These are phyloP conservation scores for Nepenthes alata DNA, from an alignment of 179 eudicot genomes.

Conservation along the genomic window DNA sequence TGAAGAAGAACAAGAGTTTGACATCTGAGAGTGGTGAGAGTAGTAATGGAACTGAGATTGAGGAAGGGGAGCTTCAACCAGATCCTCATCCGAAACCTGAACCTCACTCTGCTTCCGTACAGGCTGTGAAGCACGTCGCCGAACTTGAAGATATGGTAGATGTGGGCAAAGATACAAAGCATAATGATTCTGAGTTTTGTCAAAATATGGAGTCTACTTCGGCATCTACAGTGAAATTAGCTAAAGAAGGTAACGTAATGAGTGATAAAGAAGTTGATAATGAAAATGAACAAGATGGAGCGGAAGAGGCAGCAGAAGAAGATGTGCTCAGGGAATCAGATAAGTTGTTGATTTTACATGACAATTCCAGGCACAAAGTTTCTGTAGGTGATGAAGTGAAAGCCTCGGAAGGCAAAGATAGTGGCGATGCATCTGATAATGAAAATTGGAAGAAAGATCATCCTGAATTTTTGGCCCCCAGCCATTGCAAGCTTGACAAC, in stretches of 20 bases:
- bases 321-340: conserved; percentile 12
- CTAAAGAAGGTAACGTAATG: conserved; percentile 9
- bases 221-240: neutral
- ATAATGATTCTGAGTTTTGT: conserved; percentile 16
- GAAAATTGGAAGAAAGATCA: conserved; percentile 16
- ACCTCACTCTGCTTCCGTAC: conserved; percentile 8
- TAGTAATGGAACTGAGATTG: conserved; percentile 57
- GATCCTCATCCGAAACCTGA: conserved; percentile 42
- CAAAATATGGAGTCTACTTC: conserved; percentile 12
- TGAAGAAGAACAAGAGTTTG: conserved; percentile 43
- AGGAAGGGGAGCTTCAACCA: conserved; percentile 84
- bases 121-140: conserved; percentile 15
- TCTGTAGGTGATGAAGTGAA: conserved; percentile 21
- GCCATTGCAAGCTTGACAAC: conserved; percentile 10
- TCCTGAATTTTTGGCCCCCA: conserved; percentile 14
- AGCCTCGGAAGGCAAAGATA: conserved; percentile 10
- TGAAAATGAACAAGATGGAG: conserved; percentile 15
- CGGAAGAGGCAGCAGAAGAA: conserved; percentile 13
- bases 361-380: conserved; percentile 11
- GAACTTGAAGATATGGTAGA: conserved; percentile 14
- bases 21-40: conserved; percentile 42
- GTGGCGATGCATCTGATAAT: conserved; percentile 14
- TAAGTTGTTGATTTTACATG: conserved; percentile 19
- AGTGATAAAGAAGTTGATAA: conserved; percentile 6
- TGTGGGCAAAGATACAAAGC: conserved; percentile 13